These are phyloP conservation scores for Aotearoamyces nothofagi DNA, from an alignment of 2,329 filamentous ascomycete genomes.

Conservation along the genomic window DNA sequence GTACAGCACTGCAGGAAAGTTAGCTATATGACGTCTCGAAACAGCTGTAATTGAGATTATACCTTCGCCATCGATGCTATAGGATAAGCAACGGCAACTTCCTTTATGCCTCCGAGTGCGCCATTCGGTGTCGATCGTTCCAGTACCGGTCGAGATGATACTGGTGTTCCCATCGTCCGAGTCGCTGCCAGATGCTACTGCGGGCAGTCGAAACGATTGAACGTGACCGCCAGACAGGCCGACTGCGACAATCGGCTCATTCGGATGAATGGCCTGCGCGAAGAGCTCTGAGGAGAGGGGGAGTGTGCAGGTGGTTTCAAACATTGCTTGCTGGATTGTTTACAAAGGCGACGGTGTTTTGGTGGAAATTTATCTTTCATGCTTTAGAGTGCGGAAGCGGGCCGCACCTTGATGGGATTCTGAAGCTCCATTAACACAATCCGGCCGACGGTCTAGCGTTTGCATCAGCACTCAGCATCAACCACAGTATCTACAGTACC, in stretches of 20 bases:
- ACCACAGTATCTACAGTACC: no score
- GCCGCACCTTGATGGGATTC: no score
- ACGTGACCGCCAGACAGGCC: constrained; percentile 79
- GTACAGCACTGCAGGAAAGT: constrained; percentile 29
- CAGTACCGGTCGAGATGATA: constrained; percentile 44
- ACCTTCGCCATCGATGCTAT: constrained; percentile 62
- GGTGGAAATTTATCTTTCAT: no score
- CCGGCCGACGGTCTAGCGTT: no score
- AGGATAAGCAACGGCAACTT: constrained; percentile 72
- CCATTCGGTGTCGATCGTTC: constrained; percentile 73
- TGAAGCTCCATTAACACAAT: no score
- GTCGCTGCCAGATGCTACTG: constrained; percentile 29
- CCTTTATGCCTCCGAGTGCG: constrained; percentile 82
- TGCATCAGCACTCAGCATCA: no score
- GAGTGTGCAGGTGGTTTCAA: constrained; percentile 77
- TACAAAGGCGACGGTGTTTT: no score
- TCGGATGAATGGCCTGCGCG: constrained; percentile 72
- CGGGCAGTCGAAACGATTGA: constrained; percentile 61
- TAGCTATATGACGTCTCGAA: no score
- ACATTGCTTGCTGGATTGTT: constrained; percentile 13
- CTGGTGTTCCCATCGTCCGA: constrained; percentile 36
- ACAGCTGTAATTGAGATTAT: constrained; percentile 31
- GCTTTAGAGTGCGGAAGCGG: no score
- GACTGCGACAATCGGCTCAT: constrained; percentile 69
- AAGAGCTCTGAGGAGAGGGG: constrained; percentile 81